Conservation (phyloP, 371 early-diverging fungal species). For the Haplosporangium sp. region DNA sequence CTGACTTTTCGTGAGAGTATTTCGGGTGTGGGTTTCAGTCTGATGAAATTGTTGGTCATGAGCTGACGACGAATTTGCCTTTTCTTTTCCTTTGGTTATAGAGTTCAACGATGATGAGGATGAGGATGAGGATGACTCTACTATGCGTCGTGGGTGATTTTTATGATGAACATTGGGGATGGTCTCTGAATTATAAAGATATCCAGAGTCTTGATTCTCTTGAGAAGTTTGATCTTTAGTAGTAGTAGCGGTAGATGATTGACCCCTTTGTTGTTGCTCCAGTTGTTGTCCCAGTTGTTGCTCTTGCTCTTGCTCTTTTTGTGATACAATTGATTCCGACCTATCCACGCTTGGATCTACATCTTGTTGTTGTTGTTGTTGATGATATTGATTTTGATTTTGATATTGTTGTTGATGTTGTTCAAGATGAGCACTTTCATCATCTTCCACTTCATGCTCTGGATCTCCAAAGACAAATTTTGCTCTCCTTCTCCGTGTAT, state of each 20-base stretch:
- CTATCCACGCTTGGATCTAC: neutral
- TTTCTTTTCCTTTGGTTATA: neutral
- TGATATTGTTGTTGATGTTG: slow-evolving; percentile 1
- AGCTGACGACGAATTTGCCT: neutral
- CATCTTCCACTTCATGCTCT: slow-evolving; percentile 2
- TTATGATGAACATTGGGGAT: slow-evolving; percentile 18
- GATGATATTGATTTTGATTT: slow-evolving; percentile 13
- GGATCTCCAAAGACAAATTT: slow-evolving; percentile 35
- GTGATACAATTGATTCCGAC: neutral
- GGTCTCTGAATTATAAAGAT: slow-evolving; percentile 16
- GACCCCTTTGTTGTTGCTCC: too few relatives aligned
- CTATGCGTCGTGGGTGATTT: slow-evolving; percentile 6
- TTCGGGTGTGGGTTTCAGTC: neutral
- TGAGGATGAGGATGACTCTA: too few relatives aligned
- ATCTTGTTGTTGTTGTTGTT: slow-evolving; percentile 1
- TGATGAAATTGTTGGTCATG: neutral
- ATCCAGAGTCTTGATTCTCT: slow-evolving; percentile 16
- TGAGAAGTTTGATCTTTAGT: neutral
- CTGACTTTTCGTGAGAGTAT: neutral
- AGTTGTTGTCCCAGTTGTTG: too few relatives aligned
- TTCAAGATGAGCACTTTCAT: slow-evolving; percentile 12
- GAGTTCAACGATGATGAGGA: too few relatives aligned
- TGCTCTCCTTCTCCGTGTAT: slow-evolving; percentile 10
- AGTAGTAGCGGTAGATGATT: too few relatives aligned
- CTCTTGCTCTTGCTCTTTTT: neutral